These are phyloP conservation scores for Pythium folliculosum DNA, from an alignment of 352 stramenopile genomes.

Conservation along the genomic window DNA sequence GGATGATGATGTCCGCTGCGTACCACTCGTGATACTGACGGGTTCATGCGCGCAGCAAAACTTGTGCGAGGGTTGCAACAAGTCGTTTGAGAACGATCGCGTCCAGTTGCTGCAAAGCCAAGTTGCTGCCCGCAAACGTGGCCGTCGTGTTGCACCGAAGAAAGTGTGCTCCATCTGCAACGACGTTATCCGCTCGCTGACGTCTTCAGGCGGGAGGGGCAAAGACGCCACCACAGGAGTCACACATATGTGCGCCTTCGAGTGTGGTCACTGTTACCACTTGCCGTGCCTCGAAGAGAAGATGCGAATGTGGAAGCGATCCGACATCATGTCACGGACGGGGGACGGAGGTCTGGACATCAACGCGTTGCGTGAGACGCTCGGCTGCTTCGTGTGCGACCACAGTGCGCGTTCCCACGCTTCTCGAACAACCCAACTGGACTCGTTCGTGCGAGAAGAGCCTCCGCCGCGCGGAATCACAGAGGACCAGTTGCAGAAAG, in stretches of 20 bases:
- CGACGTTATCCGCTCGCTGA: slow-evolving; percentile 52
- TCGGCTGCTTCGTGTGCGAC: slow-evolving; percentile 84
- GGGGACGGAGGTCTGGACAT: slow-evolving; percentile 35
- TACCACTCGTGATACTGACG: too few species aligned
- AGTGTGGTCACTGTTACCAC: slow-evolving; percentile 85
- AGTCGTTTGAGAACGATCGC: slow-evolving; percentile 79
- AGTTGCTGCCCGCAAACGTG: slow-evolving; percentile 61
- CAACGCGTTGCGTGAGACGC: slow-evolving; percentile 39
- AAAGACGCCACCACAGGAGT: slow-evolving; percentile 17
- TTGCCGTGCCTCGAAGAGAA: slow-evolving; percentile 81
- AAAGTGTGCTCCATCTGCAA: slow-evolving; percentile 69
- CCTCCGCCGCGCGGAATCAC: slow-evolving; percentile 52
- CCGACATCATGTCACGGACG: slow-evolving; percentile 41
- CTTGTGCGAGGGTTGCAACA: slow-evolving; percentile 70
- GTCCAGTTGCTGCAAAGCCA: slow-evolving; percentile 69
- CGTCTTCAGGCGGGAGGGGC: slow-evolving; percentile 19
- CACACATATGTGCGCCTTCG: slow-evolving; percentile 78
- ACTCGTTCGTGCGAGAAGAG: slow-evolving; percentile 32
- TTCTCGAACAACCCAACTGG: slow-evolving; percentile 36
- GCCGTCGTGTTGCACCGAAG: slow-evolving; percentile 57
- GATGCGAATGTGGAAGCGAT: slow-evolving; percentile 86
- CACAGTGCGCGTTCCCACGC: slow-evolving; percentile 70
- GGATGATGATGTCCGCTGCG: too few species aligned
- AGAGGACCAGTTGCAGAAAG: slow-evolving; percentile 70
- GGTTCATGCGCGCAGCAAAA: slow-evolving; percentile 78